Conservation (phyloP, 2,329 filamentous ascomycete genomes). For the Monilinia aucupariae region DNA sequence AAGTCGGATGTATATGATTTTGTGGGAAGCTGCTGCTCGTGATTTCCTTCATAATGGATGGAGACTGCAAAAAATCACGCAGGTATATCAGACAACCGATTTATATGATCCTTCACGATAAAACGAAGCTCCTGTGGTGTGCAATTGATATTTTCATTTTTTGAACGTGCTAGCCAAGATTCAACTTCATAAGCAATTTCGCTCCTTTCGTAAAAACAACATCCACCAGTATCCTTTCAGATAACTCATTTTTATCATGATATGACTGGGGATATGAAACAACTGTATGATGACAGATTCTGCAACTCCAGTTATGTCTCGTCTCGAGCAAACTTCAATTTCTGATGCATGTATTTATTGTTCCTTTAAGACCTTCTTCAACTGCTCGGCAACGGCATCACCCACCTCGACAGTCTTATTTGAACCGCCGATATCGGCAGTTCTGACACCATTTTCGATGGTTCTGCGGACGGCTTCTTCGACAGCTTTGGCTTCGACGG, state of each 20-base stretch:
- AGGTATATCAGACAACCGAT: neutral
- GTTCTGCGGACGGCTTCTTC: constrained; percentile 76
- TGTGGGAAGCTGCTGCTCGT: neutral
- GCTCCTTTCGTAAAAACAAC: neutral
- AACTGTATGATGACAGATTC: neutral
- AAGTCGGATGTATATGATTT: neutral
- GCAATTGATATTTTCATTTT: neutral
- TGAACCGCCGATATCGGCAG: constrained; percentile 78
- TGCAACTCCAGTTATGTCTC: neutral
- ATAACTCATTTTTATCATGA: neutral
- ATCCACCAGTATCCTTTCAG: no score
- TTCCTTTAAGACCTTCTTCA: constrained; percentile 57
- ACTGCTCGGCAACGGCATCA: constrained; percentile 71
- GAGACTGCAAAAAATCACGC: no score
- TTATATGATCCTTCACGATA: neutral
- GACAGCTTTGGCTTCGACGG: constrained; percentile 69
- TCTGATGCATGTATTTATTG: constrained; percentile 14
- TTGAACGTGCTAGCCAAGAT: neutral
- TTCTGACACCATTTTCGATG: constrained; percentile 73
- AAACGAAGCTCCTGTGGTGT: neutral
- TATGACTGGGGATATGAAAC: neutral
- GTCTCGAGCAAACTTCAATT: neutral
- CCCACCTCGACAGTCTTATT: constrained; percentile 72
- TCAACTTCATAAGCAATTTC: neutral
- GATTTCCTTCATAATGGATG: no score